phyloP scores from a whole-genome alignment of 805 yeast species.

The Priceomyces carsonii region DNA sequence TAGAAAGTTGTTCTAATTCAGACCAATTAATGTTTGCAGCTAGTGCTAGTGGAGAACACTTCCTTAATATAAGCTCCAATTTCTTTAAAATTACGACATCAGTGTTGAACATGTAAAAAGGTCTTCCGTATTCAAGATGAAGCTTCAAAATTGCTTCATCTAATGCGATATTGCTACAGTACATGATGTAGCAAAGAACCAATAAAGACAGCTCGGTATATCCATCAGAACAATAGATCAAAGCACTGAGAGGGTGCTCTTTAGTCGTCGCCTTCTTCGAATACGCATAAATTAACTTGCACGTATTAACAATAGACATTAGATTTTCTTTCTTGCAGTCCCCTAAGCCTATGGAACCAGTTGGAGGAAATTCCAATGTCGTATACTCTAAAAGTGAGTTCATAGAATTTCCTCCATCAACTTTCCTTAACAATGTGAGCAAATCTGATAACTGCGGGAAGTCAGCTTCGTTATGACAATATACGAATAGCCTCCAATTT shows the following conservation, averaged over 20 bases:
- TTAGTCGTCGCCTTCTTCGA: slow-evolving; percentile 34
- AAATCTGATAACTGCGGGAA: slow-evolving; percentile 51
- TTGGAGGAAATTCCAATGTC: slow-evolving; percentile 70
- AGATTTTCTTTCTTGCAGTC: slow-evolving; percentile 64
- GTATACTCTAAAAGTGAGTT: too few relatives aligned
- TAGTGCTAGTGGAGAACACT: slow-evolving; percentile 52
- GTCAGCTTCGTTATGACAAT: slow-evolving; percentile 59
- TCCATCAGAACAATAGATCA: slow-evolving; percentile 85
- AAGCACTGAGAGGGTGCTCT: slow-evolving; percentile 38
- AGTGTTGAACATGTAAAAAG: slow-evolving; percentile 78
- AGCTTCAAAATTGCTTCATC: slow-evolving; percentile 67
- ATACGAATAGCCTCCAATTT: slow-evolving; percentile 54
- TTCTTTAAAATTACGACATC: slow-evolving; percentile 69
- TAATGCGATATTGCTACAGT: slow-evolving; percentile 57
- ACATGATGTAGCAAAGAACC: slow-evolving; percentile 69
- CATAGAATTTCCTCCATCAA: slow-evolving; percentile 17
- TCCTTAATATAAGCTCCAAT: slow-evolving; percentile 60
- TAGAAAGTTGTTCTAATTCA: slow-evolving; percentile 27
- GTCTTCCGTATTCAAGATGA: slow-evolving; percentile 67
- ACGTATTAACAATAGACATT: slow-evolving; percentile 62
- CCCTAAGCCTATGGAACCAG: slow-evolving; percentile 81
- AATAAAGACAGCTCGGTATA: slow-evolving; percentile 88
- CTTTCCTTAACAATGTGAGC: slow-evolving; percentile 32
- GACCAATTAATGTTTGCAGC: slow-evolving; percentile 25
- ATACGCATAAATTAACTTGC: slow-evolving; percentile 60